Evolutionary conservation across 805 yeast species (phyloP).

Genomic region (Candida mattraensis): DNA sequence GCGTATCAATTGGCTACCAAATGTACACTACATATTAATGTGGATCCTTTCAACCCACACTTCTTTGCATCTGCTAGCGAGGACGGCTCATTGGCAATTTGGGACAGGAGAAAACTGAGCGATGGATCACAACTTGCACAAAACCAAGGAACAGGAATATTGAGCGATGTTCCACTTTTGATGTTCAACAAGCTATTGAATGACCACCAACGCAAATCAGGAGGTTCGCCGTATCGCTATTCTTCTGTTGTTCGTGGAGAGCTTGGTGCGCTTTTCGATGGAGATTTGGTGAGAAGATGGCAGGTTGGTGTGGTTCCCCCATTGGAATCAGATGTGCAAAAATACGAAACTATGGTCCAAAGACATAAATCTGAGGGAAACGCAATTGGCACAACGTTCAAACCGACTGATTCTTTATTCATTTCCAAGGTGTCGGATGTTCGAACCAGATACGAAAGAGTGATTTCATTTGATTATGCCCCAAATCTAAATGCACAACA

Average conservation of each 20-base stretch:
- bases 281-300: conserved; percentile 80
- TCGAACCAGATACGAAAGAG: conserved; percentile 75
- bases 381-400: conserved; percentile 9
- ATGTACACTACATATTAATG: conserved; percentile 63
- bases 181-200: conserved; percentile 61
- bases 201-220: conserved; percentile 57
- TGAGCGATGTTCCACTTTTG: conserved; percentile 55
- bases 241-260: conserved; percentile 68
- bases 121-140: conserved; percentile 16
- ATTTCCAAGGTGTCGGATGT: conserved; percentile 76
- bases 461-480: conserved; percentile 83
- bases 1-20: conserved; percentile 74
- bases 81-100: conserved; percentile 79
- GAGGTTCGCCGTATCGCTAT: conserved; percentile 66
- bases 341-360: conserved; percentile 22
- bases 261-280: conserved; percentile 76
- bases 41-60: conserved; percentile 67
- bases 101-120: conserved; percentile 69
- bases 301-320: conserved; percentile 60
- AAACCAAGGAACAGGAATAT: conserved; percentile 17
- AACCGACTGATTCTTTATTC: conserved; percentile 57
- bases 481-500: conserved; percentile 49
- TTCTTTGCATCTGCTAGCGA: conserved; percentile 76
- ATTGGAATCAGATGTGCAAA: conserved; percentile 21
- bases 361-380: conserved; percentile 19